These are phyloP conservation scores for Betula pendula DNA, from an alignment of 306 rosid species.

Conservation along the genomic window DNA sequence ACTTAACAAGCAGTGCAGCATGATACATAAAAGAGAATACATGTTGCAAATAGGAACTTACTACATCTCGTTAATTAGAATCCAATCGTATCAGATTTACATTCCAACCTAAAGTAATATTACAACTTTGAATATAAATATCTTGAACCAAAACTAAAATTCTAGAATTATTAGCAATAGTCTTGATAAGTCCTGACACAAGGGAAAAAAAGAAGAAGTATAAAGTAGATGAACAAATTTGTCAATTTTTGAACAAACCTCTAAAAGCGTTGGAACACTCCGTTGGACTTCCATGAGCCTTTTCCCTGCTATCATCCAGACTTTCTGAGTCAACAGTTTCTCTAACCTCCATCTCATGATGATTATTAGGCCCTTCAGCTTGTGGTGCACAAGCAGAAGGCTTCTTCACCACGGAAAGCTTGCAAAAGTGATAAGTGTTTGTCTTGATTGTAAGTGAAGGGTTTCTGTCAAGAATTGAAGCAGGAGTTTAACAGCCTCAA, in stretches of 20 bases:
- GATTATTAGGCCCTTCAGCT: conserved; percentile 19
- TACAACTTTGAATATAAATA: not conserved
- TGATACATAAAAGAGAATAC: not conserved
- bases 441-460: conserved; percentile 70
- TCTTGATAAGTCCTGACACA: not conserved
- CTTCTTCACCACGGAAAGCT: conserved; percentile 71
- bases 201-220: not conserved
- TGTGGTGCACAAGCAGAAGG: conserved; percentile 34
- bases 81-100: too few relatives aligned
- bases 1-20: not conserved
- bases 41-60: not conserved
- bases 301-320: conserved; percentile 27
- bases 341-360: conserved; percentile 29
- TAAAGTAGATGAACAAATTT: conserved; percentile 10
- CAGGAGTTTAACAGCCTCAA: not conserved
- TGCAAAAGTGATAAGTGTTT: conserved; percentile 85
- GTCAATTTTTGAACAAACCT: conserved; percentile 50
- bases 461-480: conserved; percentile 40
- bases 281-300: conserved; percentile 26
- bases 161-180: too few relatives aligned
- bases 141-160: not conserved
- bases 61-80: not conserved
- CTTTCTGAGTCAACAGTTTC: conserved; percentile 30
- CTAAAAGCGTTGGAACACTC: conserved; percentile 33
- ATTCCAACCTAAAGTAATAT: too few relatives aligned